Conservation (phyloP, 2,329 filamentous ascomycete species). For the Aspergillus piperis region DNA sequence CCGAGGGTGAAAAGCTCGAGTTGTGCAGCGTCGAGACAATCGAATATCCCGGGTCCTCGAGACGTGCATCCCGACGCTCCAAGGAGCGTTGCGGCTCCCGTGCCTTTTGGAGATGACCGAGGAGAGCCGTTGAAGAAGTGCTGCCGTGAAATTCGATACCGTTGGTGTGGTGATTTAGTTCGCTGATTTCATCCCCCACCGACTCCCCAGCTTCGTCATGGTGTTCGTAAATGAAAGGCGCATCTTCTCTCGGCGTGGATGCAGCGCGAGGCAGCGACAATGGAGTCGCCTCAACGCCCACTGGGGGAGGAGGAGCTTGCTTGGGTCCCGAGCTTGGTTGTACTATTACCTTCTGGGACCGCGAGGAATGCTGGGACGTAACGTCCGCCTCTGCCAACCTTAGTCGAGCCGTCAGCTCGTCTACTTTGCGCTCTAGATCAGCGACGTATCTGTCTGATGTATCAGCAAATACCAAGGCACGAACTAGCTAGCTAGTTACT, state of each 20-base stretch:
- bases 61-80: slow-evolving; percentile 12
- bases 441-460: slow-evolving; percentile 31
- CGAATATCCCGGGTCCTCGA: slow-evolving; percentile 33
- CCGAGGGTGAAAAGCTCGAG: slow-evolving; percentile 43
- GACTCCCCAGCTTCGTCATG: slow-evolving; percentile 29
- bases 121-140: slow-evolving; percentile 49
- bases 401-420: slow-evolving; percentile 32
- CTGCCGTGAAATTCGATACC: slow-evolving; percentile 53
- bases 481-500: background rate
- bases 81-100: slow-evolving; percentile 26
- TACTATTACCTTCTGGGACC: slow-evolving; percentile 2
- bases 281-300: slow-evolving; percentile 25
- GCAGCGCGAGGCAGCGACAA: slow-evolving; percentile 26
- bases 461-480: background rate
- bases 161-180: slow-evolving; percentile 49
- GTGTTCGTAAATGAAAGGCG: slow-evolving; percentile 18
- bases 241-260: slow-evolving; percentile 22
- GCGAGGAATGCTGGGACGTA: slow-evolving; percentile 16
- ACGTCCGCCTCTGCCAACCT: slow-evolving; percentile 24
- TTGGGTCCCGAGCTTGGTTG: slow-evolving; percentile 3
- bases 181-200: slow-evolving; percentile 43
- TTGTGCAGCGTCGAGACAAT: slow-evolving; percentile 52
- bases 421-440: slow-evolving; percentile 39
- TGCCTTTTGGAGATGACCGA: slow-evolving; percentile 44
- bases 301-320: background rate